Conservation (phyloP, 2,329 filamentous ascomycete species). For the Ilyonectria robusta region DNA sequence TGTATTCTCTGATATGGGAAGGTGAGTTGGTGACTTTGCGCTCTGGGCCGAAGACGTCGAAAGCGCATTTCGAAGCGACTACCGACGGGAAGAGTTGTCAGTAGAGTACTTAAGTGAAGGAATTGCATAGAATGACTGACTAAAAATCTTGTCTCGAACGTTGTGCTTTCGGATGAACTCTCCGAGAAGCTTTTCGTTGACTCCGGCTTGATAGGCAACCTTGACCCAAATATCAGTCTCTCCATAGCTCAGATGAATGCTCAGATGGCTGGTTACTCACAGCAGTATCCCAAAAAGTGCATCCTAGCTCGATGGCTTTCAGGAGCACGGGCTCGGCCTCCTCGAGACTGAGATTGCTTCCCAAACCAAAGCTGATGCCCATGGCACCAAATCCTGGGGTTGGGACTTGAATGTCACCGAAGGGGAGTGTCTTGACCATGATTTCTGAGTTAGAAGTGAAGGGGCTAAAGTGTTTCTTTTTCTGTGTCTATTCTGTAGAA, state of each 20-base stretch:
- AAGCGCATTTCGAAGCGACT: slow-evolving; percentile 66
- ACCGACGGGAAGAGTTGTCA: background rate
- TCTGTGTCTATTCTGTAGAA: background rate
- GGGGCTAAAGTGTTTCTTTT: background rate
- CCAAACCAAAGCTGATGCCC: background rate
- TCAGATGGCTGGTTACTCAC: background rate
- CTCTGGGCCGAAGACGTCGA: slow-evolving; percentile 54
- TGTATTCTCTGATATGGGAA: slow-evolving; percentile 62
- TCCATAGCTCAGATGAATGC: background rate
- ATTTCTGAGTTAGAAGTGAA: background rate
- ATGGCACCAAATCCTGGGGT: background rate
- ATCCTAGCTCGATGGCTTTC: background rate
- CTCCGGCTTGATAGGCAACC: slow-evolving; percentile 62
- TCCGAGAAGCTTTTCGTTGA: slow-evolving; percentile 65
- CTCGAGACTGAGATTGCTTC: background rate
- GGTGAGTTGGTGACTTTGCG: slow-evolving; percentile 59
- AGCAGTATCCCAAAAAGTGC: background rate
- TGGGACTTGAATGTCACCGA: background rate
- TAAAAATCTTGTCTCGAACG: slow-evolving; percentile 63
- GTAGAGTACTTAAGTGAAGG: rapidly evolving
- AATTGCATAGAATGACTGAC: slow-evolving; percentile 46
- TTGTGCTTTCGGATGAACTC: slow-evolving; percentile 67
- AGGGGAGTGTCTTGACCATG: background rate
- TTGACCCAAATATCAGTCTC: slow-evolving; percentile 32
- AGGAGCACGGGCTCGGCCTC: background rate